Base-by-base conservation (phyloP, 2,329 filamentous ascomycete species). In the Nannizziopsis arthrosporioides region DNA sequence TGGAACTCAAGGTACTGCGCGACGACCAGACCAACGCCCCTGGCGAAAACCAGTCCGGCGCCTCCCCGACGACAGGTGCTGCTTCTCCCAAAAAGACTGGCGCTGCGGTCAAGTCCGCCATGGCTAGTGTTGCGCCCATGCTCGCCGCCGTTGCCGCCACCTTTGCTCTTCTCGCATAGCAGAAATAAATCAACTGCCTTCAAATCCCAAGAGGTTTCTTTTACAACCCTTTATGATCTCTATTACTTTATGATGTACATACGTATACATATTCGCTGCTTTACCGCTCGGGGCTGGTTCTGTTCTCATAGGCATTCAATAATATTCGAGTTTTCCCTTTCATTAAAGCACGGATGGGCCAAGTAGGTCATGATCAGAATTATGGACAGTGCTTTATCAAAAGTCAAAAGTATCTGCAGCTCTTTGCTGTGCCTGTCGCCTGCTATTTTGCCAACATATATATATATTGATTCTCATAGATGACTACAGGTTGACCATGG, bases 21-120 rank as follows among this genome's bases (percentile, higher is more conserved):
- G 66, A 72, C 42, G 73, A 74, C 49, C 62, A 73, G 53, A 72
- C 70, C 61, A 82, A 83, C 58, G 64, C 66, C 14, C 79, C 79
- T n/a, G 71, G 72, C 31, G 63, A 67, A 47, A 66, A 66, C 48
- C 62, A 59, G 18, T 60, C 60, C 7, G 57, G 56, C 42, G 11
- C 27, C 5, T 32, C 42, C 7, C 15, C 42, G 11, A 47, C 32
- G 30, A 45, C 46, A 46, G 49, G 52, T 40, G 44, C 55, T 49
- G 53, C n/a, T 12, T 12, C 17, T 2, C 42, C 42, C 22, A 44
- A 51, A 34, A 43, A 49, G 32, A 45, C 45, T 44, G 51, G 53
- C 41, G 47, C 56, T 50, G 54, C 50, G 14, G 50, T 45, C 46
- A 51, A 49, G 17, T 46, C 40, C 17, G 34, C 39, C 40, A 50